Percentiles rank a stretch among this genome's conserved stretches.
phyloP scores from a whole-genome alignment of 202 grass and related monocot genomes.

The Saccharum hybrid region DNA sequence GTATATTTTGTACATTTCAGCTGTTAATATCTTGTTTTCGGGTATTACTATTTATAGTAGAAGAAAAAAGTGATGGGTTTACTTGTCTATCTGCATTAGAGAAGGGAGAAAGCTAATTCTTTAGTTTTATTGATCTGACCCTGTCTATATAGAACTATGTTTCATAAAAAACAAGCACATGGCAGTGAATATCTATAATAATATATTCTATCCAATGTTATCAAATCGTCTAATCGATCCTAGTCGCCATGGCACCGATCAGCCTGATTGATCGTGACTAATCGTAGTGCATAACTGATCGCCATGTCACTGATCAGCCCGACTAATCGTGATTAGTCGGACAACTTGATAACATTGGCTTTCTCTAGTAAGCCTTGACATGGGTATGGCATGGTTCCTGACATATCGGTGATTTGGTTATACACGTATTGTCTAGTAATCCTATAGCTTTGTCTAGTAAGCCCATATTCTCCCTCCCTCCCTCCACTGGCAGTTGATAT shows the following conservation, averaged over 20 bases:
- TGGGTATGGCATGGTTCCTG: not conserved
- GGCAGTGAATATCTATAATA: not conserved
- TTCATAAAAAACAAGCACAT: not conserved
- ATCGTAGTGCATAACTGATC: not conserved
- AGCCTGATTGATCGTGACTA: not conserved
- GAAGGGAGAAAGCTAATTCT: not conserved
- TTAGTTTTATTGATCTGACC: constrained; percentile 27
- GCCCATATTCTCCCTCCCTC: not conserved
- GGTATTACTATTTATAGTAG: constrained; percentile 28
- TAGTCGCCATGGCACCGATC: not conserved
- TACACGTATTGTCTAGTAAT: not conserved
- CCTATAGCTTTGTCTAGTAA: constrained; percentile 30
- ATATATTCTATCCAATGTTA: not conserved
- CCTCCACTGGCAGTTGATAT: not conserved
- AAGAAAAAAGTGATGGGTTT: constrained; percentile 11
- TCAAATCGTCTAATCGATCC: not conserved
- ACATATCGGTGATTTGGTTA: not conserved
- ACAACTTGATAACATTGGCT: not conserved
- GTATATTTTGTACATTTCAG: constrained; percentile 30
- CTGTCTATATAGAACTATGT: not conserved
- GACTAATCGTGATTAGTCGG: not conserved
- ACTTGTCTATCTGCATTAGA: constrained; percentile 2
- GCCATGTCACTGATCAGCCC: not conserved
- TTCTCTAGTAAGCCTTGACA: not conserved
- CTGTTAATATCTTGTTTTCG: constrained; percentile 14